Conservation (phyloP, 352 stramenopile genomes). For the Phytopythium mirpurense region DNA sequence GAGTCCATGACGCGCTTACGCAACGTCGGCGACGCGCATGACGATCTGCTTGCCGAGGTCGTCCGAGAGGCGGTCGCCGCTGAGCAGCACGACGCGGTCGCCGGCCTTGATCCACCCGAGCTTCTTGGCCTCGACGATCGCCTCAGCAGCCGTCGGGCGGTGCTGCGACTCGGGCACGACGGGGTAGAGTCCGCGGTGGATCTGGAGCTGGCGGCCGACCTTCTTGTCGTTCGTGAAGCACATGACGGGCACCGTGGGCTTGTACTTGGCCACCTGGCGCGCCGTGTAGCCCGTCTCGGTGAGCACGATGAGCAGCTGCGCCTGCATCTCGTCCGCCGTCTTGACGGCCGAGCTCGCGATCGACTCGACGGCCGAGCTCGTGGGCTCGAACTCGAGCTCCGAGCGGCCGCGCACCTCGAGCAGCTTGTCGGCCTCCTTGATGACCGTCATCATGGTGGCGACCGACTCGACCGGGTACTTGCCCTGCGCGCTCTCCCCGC, state of each 20-base stretch:
- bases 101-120: conserved; percentile 87
- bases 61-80: conserved; percentile 70
- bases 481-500: conserved; percentile 76
- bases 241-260: conserved; percentile 90
- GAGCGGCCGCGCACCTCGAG: conserved; percentile 50
- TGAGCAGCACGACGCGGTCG: conserved; percentile 89
- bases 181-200: conserved; percentile 81
- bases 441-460: conserved; percentile 92
- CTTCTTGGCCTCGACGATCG: conserved; percentile 88
- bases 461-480: conserved; percentile 89
- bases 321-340: conserved; percentile 80
- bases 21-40: conserved; percentile 76
- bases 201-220: conserved; percentile 89
- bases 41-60: conserved; percentile 81
- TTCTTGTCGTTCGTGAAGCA: conserved; percentile 84
- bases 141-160: conserved; percentile 71
- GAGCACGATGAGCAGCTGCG: conserved; percentile 81
- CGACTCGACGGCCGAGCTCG: conserved; percentile 77
- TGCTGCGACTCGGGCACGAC: conserved; percentile 56
- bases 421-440: conserved; percentile 81
- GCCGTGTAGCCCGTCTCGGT: conserved; percentile 80
- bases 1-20: no score
- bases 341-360: conserved; percentile 81
- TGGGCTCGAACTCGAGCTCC: conserved; percentile 54
- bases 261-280: conserved; percentile 77